Conservation (phyloP, 371 early-diverging fungal genomes). For the Mucor lusitanicus region DNA sequence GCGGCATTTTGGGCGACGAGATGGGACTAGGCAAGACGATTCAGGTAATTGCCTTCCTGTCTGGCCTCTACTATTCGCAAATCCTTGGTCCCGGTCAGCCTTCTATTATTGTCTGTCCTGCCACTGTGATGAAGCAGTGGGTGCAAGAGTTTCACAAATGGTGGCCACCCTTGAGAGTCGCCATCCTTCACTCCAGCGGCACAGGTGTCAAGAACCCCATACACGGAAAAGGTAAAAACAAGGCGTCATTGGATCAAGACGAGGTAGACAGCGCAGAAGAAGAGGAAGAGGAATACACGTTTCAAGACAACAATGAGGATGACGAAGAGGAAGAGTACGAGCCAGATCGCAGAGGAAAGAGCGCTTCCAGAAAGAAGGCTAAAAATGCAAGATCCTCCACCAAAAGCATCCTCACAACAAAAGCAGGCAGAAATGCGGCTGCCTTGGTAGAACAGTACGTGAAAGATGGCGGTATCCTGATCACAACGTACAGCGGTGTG, state of each 20-base stretch:
- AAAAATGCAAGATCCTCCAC: constrained; percentile 21
- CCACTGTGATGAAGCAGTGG: constrained; percentile 97
- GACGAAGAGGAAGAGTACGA: constrained; percentile 53
- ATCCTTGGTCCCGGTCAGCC: constrained; percentile 56
- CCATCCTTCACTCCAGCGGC: constrained; percentile 86
- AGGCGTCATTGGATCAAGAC: background rate
- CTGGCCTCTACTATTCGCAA: constrained; percentile 66
- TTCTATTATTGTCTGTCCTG: constrained; percentile 90
- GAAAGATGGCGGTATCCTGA: constrained; percentile 71
- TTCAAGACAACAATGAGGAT: constrained; percentile 11
- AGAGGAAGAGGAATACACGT: background rate
- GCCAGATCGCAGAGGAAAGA: constrained; percentile 32
- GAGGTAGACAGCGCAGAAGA: constrained; percentile 1
- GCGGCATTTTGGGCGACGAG: constrained; percentile 98
- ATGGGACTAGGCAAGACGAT: constrained; percentile 99
- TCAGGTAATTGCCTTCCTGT: constrained; percentile 86
- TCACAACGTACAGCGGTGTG: constrained; percentile 89
- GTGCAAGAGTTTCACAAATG: constrained; percentile 93
- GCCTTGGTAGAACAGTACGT: constrained; percentile 37
- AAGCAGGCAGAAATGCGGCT: constrained; percentile 38
- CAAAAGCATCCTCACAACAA: constrained; percentile 33
- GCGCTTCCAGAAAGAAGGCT: constrained; percentile 21
- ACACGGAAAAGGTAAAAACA: background rate
- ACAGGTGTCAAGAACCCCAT: constrained; percentile 56
- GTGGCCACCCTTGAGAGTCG: constrained; percentile 94